These are phyloP conservation scores for Vachellia pachyceras DNA, from an alignment of 306 rosid genomes.

Conservation along the genomic window DNA sequence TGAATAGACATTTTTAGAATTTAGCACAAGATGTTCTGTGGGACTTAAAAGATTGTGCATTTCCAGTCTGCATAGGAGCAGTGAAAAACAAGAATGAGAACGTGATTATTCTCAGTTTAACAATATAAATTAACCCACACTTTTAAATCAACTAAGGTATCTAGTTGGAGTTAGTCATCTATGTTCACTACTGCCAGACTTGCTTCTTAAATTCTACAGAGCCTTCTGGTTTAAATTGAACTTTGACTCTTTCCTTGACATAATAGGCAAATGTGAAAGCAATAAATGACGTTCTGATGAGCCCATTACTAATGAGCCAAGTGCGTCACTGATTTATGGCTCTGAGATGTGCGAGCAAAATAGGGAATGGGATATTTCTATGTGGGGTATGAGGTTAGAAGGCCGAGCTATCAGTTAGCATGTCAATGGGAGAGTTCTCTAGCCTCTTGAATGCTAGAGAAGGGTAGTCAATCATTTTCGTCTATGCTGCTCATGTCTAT, in stretches of 20 bases:
- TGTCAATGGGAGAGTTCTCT: not conserved
- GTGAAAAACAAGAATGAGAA: constrained; percentile 9
- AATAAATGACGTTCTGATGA: not conserved
- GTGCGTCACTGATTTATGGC: not conserved
- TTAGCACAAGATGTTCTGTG: constrained; percentile 27
- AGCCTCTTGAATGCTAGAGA: not conserved
- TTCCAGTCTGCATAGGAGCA: constrained; percentile 22
- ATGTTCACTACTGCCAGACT: not conserved
- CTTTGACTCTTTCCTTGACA: constrained; percentile 5
- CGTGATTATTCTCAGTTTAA: constrained; percentile 9
- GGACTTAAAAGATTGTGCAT: constrained; percentile 11
- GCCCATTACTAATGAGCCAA: not conserved
- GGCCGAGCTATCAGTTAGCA: not conserved
- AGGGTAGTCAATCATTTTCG: not conserved
- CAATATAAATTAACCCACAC: not conserved
- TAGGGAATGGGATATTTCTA: not conserved
- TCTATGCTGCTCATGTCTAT: not conserved
- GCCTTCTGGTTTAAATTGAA: not conserved
- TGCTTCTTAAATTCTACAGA: constrained; percentile 24
- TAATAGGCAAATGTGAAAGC: not conserved
- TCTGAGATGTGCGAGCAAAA: not conserved
- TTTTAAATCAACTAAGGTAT: constrained; percentile 7
- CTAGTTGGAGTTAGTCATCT: constrained; percentile 13
- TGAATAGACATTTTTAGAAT: constrained; percentile 32
- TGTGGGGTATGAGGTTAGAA: not conserved